Conservation (phyloP, 805 yeast genomes). For the Candida rishiriensis region DNA sequence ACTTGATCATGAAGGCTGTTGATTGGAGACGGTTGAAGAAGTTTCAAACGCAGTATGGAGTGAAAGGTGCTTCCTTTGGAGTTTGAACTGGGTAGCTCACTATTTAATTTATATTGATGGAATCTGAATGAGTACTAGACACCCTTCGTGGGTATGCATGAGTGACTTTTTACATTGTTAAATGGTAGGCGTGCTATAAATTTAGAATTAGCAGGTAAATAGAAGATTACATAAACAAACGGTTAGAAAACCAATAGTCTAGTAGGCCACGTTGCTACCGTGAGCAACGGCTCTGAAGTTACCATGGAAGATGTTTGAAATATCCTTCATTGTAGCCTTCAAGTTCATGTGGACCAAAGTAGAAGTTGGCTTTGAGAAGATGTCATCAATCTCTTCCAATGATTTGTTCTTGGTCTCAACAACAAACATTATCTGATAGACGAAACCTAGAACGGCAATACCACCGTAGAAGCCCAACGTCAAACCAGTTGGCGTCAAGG, state of each 20-base stretch:
- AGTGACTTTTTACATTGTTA: no score
- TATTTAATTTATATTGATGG: no score
- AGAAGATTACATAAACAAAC: no score
- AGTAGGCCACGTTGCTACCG: slow-evolving; percentile 4
- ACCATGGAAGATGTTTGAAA: slow-evolving; percentile 17
- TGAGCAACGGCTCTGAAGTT: slow-evolving; percentile 7
- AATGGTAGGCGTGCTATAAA: no score
- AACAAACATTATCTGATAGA: slow-evolving; percentile 53
- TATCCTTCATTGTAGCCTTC: slow-evolving; percentile 17
- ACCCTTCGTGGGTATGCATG: no score
- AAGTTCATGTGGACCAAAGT: slow-evolving; percentile 34
- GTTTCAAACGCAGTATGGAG: slow-evolving; percentile 12
- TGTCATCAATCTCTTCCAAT: slow-evolving; percentile 65
- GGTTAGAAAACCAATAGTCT: no score
- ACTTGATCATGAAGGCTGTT: slow-evolving; percentile 36
- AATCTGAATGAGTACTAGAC: no score
- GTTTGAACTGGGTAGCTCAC: slow-evolving; percentile 3
- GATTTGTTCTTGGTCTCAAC: slow-evolving; percentile 72
- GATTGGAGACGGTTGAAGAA: slow-evolving; percentile 15
- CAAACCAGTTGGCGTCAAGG: slow-evolving; percentile 59
- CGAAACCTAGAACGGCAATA: slow-evolving; percentile 52
- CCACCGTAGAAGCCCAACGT: slow-evolving; percentile 67
- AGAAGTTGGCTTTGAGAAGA: slow-evolving; percentile 47
- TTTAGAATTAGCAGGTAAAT: no score
- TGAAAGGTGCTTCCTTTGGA: slow-evolving; percentile 16